phyloP scores from a whole-genome alignment of 169 alveolate genomes.

The Perkinsus marinus region DNA sequence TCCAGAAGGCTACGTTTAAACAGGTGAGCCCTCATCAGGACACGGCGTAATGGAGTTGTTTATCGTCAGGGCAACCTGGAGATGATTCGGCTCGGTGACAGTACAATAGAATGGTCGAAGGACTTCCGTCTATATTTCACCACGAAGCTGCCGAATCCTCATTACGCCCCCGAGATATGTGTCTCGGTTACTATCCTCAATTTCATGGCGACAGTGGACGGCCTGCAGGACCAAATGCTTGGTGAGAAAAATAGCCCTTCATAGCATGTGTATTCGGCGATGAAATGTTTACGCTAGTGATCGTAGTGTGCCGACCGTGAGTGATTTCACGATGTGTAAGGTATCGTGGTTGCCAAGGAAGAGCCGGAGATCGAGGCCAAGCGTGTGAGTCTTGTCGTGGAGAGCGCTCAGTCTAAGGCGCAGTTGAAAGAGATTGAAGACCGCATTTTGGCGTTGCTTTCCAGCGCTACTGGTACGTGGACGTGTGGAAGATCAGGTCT shows the following conservation, averaged over 20 bases:
- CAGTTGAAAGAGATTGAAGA: slow-evolving; percentile 72
- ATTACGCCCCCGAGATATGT: slow-evolving; percentile 78
- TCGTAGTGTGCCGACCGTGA: too few relatives aligned
- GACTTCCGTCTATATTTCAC: slow-evolving; percentile 65
- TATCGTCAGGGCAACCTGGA: too few relatives aligned
- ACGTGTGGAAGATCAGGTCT: too few relatives aligned
- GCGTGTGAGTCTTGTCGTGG: slow-evolving; percentile 60
- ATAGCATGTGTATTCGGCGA: too few relatives aligned
- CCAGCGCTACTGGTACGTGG: too few relatives aligned
- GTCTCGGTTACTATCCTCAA: slow-evolving; percentile 72
- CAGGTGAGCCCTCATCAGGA: too few relatives aligned
- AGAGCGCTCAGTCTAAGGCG: slow-evolving; percentile 59
- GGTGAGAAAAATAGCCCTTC: too few relatives aligned
- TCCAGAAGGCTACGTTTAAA: too few relatives aligned
- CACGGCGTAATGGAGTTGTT: too few relatives aligned
- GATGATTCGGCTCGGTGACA: slow-evolving; percentile 75
- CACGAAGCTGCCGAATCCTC: slow-evolving; percentile 81
- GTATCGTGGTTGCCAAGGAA: slow-evolving; percentile 69
- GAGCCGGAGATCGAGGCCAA: slow-evolving; percentile 70
- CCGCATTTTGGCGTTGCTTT: slow-evolving; percentile 65
- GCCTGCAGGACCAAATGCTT: slow-evolving; percentile 77
- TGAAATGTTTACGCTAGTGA: too few relatives aligned
- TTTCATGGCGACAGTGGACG: slow-evolving; percentile 77
- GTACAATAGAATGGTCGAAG: slow-evolving; percentile 53
- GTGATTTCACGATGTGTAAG: too few relatives aligned